A percentile compares a stretch with the other conserved stretches of the same genome.
Evolutionary conservation across 192 early-diverging fungal species (phyloP).

Genomic region (Thoreauomyces humboldtii): DNA sequence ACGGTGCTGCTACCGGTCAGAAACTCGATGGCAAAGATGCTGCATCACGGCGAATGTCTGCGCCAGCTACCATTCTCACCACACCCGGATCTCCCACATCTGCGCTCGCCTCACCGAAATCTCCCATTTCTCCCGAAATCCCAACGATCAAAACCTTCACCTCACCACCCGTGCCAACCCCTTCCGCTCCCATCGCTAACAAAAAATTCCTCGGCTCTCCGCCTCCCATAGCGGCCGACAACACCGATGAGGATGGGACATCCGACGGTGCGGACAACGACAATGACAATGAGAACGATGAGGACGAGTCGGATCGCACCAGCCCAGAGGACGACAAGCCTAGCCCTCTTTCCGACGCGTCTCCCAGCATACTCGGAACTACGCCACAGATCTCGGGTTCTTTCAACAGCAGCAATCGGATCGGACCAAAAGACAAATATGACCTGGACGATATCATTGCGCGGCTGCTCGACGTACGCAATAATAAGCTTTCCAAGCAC

Average conservation of each 20-base stretch:
- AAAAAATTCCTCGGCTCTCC: conserved; percentile 11
- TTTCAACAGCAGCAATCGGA: conserved; percentile 20
- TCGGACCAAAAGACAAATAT: conserved; percentile 55
- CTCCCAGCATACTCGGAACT: conserved; percentile 3
- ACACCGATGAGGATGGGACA: neutral
- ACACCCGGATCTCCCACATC: too few species aligned
- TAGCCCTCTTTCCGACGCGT: conserved; percentile 5
- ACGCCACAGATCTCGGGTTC: neutral
- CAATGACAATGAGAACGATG: conserved; percentile 7
- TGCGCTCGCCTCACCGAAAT: too few species aligned
- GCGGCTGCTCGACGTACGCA: conserved; percentile 75
- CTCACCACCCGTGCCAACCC: neutral
- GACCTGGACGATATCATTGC: conserved; percentile 87
- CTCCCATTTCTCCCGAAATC: too few species aligned
- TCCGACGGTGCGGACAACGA: conserved; percentile 14
- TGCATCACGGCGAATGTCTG: neutral
- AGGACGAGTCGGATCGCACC: neutral
- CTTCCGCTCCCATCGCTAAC: neutral
- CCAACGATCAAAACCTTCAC: too few species aligned
- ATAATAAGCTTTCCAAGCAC: conserved; percentile 59
- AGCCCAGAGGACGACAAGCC: neutral
- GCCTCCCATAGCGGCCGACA: neutral
- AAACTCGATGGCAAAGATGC: neutral
- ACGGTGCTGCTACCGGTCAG: neutral
- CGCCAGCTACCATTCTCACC: too few species aligned